Evolutionary conservation across 768 basidiomycete species (phyloP), one percentile per base, ranked within the genome.

Genomic region (Pulveroboletus sp.): DNA sequence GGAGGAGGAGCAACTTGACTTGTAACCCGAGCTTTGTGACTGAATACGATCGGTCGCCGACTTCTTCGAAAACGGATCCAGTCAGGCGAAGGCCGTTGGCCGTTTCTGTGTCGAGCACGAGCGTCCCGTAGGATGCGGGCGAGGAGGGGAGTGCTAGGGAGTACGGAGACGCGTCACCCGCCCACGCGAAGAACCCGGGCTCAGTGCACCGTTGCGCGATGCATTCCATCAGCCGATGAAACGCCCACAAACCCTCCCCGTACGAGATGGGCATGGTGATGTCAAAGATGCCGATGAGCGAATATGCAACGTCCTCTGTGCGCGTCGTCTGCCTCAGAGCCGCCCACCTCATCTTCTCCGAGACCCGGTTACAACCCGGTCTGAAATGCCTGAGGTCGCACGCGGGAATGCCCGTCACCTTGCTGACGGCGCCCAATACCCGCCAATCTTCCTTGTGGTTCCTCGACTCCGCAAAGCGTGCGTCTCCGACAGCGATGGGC

Each of bases 101-200:
- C 5, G 23, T 45, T 20, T 44, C 38, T n/a, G 14, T 20, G 11
- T 55, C 43, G 5, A 55, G 46, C 3, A 16, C 38, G 2, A 30
- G 13, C 2, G 3, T 31, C 20, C 54, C 54, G 24, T 55, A 55
- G 12, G 53, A 55, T 9, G 43, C 43, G 1, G 54, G 54, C 34
- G 54, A 55, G 8, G 19, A 26, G 24, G 54, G 54, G 17, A 50
- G 43, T 0, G 53, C n/a, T n/a, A n/a, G n/a, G n/a, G n/a, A n/a
- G n/a, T 56, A 56, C 20, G 43, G 47, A 3, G 54, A 56, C 4
- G 43, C 30, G 12, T 50, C 40, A 29, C 59, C 62, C 0, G 45
- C 40, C 50, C 63, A 56, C 16, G 51, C 54, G 17, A 59, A 56
- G 46, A 56, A 45, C 13, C 55, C 55, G 11, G 49, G 45, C 2